phyloP scores from a whole-genome alignment of 208 protist species.

The Entamoeba moshkovskii region DNA sequence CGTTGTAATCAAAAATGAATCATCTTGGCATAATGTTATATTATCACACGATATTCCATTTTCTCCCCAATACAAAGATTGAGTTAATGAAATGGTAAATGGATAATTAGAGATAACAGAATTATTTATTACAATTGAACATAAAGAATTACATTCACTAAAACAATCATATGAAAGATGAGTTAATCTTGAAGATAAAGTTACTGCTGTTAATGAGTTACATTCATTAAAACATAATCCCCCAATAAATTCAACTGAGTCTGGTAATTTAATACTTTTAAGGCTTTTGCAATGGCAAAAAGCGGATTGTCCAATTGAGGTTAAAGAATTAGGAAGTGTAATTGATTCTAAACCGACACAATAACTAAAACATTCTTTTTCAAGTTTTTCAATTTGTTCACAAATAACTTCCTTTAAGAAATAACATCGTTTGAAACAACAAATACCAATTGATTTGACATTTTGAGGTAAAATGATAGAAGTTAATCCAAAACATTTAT shows the following conservation, averaged over 20 bases:
- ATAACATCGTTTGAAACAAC: background rate
- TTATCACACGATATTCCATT: background rate
- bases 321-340: background rate
- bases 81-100: background rate
- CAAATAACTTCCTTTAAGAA: background rate
- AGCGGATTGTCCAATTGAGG: background rate
- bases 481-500: background rate
- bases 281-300: background rate
- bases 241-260: background rate
- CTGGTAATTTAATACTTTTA: background rate
- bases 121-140: background rate
- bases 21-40: background rate
- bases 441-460: background rate
- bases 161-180: background rate
- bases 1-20: background rate
- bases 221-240: background rate
- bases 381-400: background rate
- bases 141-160: background rate
- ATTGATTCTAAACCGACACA: background rate
- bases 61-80: background rate
- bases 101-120: background rate
- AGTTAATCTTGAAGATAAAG: background rate
- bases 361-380: background rate
- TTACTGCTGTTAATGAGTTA: background rate
- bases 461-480: background rate